phyloP scores from a whole-genome alignment of 169 alveolate genomes.

The Plasmodium adleri region DNA sequence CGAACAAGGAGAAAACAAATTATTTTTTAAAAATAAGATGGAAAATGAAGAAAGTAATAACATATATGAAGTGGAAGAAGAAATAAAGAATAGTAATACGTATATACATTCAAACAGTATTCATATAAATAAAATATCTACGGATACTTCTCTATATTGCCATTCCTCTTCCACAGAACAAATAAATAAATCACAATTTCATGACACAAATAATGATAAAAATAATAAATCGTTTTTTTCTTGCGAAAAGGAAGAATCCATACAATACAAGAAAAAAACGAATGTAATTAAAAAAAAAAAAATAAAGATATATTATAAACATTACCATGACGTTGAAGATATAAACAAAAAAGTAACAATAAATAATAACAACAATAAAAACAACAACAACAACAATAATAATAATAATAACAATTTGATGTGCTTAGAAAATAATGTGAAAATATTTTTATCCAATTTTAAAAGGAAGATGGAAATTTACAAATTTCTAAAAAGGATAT shows the following conservation, averaged over 20 bases:
- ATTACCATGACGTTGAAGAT: not conserved
- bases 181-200: too few relatives aligned
- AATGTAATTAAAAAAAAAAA: too few relatives aligned
- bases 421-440: slow-evolving; percentile 13
- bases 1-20: slow-evolving; percentile 1
- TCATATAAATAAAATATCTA: too few relatives aligned
- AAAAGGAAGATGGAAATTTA: slow-evolving; percentile 34
- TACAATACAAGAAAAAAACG: too few relatives aligned
- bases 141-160: too few relatives aligned
- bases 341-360: not conserved
- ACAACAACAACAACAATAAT: not conserved
- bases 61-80: not conserved
- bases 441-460: slow-evolving; percentile 20
- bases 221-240: too few relatives aligned
- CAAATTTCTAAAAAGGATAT: slow-evolving; percentile 11
- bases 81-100: too few relatives aligned
- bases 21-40: not conserved
- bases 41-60: not conserved
- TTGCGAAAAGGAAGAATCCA: too few relatives aligned
- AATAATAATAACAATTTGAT: not conserved
- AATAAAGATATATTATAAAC: not conserved
- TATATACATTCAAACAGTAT: too few relatives aligned
- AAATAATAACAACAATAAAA: too few relatives aligned
- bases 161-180: too few relatives aligned
- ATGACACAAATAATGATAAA: too few relatives aligned